These are phyloP conservation scores for Tolypocladium pustulatum DNA, from an alignment of 2,329 filamentous ascomycete genomes.

Conservation along the genomic window DNA sequence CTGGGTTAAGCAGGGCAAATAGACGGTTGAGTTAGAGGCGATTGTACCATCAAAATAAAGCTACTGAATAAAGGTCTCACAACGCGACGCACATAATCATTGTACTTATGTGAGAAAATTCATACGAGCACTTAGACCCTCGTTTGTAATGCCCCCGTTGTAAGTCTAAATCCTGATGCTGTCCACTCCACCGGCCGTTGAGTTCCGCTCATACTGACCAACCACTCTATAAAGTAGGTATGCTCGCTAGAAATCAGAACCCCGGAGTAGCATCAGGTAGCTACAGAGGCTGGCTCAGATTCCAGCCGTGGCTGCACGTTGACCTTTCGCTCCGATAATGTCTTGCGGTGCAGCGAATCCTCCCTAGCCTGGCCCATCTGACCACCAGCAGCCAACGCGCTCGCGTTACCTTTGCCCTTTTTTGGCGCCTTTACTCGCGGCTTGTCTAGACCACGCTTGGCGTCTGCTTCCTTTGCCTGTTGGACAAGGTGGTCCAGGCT, in stretches of 20 bases:
- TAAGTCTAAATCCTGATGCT: neutral
- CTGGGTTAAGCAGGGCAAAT: constrained; percentile 88
- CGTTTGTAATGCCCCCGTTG: neutral
- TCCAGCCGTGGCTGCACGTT: constrained; percentile 8
- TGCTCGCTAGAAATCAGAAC: neutral
- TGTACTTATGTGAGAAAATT: neutral
- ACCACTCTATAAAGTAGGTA: neutral
- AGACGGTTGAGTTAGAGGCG: constrained; percentile 18
- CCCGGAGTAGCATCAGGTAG: constrained; percentile 1
- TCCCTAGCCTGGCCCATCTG: constrained; percentile 29
- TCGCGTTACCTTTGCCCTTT: constrained; percentile 21
- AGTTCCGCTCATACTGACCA: constrained; percentile 12
- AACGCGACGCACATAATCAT: neutral
- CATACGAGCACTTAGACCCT: too few species aligned
- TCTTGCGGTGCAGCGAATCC: constrained; percentile 19
- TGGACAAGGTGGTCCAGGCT: constrained; percentile 53
- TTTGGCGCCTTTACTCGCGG: constrained; percentile 24
- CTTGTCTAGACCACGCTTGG: constrained; percentile 47
- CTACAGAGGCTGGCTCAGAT: constrained; percentile 12
- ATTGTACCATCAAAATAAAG: constrained; percentile 28
- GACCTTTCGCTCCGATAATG: constrained; percentile 23
- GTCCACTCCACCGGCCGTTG: neutral
- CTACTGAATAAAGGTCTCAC: constrained; percentile 10
- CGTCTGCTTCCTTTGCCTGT: constrained; percentile 55
- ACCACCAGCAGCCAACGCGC: constrained; percentile 37